Base-by-base conservation (phyloP, 306 rosid species). In the Acacia confusa region DNA sequence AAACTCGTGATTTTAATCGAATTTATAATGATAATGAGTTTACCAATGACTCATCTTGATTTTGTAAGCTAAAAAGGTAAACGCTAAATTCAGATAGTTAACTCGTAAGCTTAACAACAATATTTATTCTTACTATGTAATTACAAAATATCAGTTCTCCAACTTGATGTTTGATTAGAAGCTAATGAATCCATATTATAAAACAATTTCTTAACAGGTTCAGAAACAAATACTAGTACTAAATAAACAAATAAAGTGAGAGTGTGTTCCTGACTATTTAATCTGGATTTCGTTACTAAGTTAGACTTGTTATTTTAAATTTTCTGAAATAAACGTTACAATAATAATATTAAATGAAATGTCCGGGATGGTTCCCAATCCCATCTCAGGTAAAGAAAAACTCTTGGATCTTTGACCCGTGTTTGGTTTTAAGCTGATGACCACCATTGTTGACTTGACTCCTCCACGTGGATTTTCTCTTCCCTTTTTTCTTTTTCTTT, bases 361-460 rank as follows among this genome's bases (percentile, higher is more conserved):
- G 7, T 32, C 47, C 0, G 19, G 15, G 47, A 3, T 34, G 72
- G 72, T 9, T 36, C 47, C 71, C 6, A 7, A 4, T 36, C 47
- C 71, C 6, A 7, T 19, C 3, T 3, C 36, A 66, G 24, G 47
- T 3, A 7, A 34, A 15, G 27, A 16, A 22, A 8, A 17, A 5
- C 2, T 43, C 9, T 9, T 9, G 14, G 5, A 34, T 2, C 44
- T 40, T 22, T 69, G 50, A 69, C n/a, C 6, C 0, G 20, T 22
- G 50, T 40, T 40, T 22, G 4, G 74, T 52, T 20, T n/a, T 4
- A n/a, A n/a, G 47, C 27, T 3, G 15, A 67, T 1, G 15, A 67
- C 47, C 17, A 52, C 32, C 74, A 4, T 19, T 69, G 73, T 12
- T 69, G 74, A 69, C 74, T n/a, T 69, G 74, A 40, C 52, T 41